These are phyloP conservation scores for Blastobotrys elegans DNA, from an alignment of 1,139 yeast species.

Conservation along the genomic window DNA sequence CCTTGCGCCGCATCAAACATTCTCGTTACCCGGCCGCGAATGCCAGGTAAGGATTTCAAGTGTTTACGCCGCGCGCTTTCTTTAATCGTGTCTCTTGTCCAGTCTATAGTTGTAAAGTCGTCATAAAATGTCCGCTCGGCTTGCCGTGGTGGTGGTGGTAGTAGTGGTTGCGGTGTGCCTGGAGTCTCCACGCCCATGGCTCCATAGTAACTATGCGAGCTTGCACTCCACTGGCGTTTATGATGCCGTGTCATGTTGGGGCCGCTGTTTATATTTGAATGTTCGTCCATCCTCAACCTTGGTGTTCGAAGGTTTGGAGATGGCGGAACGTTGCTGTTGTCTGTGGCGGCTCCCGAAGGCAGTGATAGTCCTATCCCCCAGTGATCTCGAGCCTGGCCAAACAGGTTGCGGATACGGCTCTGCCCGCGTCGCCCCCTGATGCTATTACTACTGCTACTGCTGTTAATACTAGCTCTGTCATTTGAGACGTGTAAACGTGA, in stretches of 20 bases:
- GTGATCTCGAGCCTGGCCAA: background rate
- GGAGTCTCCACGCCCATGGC: too few species aligned
- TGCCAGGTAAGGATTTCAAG: slow-evolving; percentile 35
- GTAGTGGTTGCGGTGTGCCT: too few species aligned
- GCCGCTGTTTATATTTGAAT: background rate
- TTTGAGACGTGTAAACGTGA: background rate
- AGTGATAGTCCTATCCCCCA: background rate
- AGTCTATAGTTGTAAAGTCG: slow-evolving; percentile 66
- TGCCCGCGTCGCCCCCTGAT: background rate
- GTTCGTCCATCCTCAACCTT: background rate
- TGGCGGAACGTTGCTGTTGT: too few species aligned
- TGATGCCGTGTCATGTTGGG: slow-evolving; percentile 1
- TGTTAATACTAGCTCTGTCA: background rate
- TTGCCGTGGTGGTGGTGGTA: background rate
- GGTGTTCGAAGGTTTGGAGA: slow-evolving; percentile 1
- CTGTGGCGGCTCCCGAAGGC: background rate
- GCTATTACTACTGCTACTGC: background rate
- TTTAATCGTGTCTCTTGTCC: slow-evolving; percentile 51
- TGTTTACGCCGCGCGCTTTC: slow-evolving; percentile 46
- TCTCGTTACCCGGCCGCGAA: slow-evolving; percentile 34
- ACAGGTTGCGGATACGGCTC: background rate
- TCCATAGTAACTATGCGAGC: background rate
- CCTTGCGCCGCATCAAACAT: slow-evolving; percentile 37
- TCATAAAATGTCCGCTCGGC: slow-evolving; percentile 39
- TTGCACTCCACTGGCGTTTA: background rate